Conservation (phyloP, 371 early-diverging fungal species). For the Capniomyces stellatus region DNA sequence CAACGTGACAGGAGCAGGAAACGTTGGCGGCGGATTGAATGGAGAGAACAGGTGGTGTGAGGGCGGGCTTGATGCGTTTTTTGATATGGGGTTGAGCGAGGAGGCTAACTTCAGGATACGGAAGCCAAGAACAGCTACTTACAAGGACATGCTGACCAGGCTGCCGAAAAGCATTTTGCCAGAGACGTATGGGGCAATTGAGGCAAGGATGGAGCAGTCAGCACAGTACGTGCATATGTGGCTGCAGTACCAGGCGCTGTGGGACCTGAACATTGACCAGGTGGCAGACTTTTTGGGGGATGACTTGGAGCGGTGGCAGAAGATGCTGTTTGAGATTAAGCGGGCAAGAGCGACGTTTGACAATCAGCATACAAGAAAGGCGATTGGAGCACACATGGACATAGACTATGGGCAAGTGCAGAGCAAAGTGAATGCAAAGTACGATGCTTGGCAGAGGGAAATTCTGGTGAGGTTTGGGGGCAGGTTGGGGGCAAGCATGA, state of each 20-base stretch:
- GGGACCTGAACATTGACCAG: slow-evolving; percentile 82
- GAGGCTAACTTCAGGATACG: slow-evolving; percentile 22
- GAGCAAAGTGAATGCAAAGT: slow-evolving; percentile 91
- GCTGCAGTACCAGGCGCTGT: slow-evolving; percentile 93
- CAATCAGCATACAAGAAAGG: slow-evolving; percentile 75
- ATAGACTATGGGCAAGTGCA: slow-evolving; percentile 95
- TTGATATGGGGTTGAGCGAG: slow-evolving; percentile 11
- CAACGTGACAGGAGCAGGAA: slow-evolving; percentile 23
- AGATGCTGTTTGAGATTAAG: slow-evolving; percentile 83
- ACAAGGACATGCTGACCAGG: slow-evolving; percentile 51
- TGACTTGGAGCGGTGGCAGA: slow-evolving; percentile 82
- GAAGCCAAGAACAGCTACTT: slow-evolving; percentile 20
- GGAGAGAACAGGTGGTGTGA: not conserved
- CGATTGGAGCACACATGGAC: slow-evolving; percentile 63
- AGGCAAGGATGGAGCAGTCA: slow-evolving; percentile 58
- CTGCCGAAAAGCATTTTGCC: slow-evolving; percentile 47
- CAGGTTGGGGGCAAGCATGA: slow-evolving; percentile 68
- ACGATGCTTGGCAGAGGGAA: slow-evolving; percentile 95
- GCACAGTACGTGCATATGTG: slow-evolving; percentile 78
- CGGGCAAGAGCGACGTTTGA: slow-evolving; percentile 89
- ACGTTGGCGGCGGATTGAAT: not conserved
- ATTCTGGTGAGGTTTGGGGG: slow-evolving; percentile 78
- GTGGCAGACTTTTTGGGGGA: slow-evolving; percentile 77
- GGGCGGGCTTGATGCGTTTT: slow-evolving; percentile 1
- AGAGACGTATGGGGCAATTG: slow-evolving; percentile 68